Percentiles rank a stretch among this genome's conserved stretches.
These are phyloP conservation scores for Cytauxzoon felis DNA, from an alignment of 169 alveolate species.

Conservation along the genomic window DNA sequence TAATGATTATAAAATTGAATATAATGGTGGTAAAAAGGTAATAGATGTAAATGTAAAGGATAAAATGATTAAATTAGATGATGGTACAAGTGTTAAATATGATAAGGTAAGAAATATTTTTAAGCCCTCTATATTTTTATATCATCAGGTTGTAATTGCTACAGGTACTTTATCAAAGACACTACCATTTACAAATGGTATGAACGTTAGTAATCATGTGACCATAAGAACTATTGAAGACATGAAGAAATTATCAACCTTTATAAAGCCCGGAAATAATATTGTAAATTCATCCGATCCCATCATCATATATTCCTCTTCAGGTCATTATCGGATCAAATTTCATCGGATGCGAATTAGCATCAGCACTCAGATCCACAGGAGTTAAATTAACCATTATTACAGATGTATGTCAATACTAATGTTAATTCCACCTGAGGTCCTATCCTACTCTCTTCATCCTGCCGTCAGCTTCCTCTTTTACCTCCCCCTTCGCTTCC, in stretches of 20 bases:
- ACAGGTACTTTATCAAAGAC: conserved; percentile 64
- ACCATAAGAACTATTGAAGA: conserved; percentile 68
- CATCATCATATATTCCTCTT: not conserved
- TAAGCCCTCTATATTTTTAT: not conserved
- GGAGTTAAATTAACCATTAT: conserved; percentile 67
- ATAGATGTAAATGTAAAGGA: conserved; percentile 41
- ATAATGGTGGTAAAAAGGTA: conserved; percentile 53
- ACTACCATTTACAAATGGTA: conserved; percentile 26
- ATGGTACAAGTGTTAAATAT: conserved; percentile 65
- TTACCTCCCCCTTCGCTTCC: too few relatives aligned
- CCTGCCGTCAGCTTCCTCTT: too few relatives aligned
- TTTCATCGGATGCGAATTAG: conserved; percentile 73
- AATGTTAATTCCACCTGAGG: too few relatives aligned
- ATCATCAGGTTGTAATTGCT: conserved; percentile 57
- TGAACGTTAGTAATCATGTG: conserved; percentile 40
- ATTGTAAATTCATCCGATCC: conserved; percentile 15
- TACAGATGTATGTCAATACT: conserved; percentile 42
- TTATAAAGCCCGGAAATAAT: conserved; percentile 58
- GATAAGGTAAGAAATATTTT: conserved; percentile 38
- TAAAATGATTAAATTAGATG: conserved; percentile 58
- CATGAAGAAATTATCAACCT: conserved; percentile 20
- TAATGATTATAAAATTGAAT: conserved; percentile 50
- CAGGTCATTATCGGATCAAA: conserved; percentile 71
- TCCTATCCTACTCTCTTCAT: too few relatives aligned
- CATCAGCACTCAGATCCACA: conserved; percentile 65